Conservation (phyloP, 768 basidiomycete genomes). For the Russula compacta region DNA sequence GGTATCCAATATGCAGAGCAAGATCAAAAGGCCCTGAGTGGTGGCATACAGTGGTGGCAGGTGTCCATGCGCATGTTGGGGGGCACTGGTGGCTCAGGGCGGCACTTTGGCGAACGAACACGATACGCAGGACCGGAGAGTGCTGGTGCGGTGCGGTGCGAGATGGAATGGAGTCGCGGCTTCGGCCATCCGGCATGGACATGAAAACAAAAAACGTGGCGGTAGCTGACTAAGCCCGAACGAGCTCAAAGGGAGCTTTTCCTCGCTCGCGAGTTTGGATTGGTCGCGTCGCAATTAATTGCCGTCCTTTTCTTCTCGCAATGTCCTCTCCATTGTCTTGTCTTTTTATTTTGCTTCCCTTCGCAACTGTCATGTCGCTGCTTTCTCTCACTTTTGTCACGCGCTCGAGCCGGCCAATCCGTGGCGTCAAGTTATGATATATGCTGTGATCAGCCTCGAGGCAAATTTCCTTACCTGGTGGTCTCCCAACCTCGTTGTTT, state of each 20-base stretch:
- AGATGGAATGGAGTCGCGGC: no score
- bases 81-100: no score
- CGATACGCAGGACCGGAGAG: no score
- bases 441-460: constrained; percentile 22
- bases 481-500: constrained; percentile 17
- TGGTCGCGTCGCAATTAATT: not conserved
- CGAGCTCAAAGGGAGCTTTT: not conserved
- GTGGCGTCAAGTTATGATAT: constrained; percentile 15
- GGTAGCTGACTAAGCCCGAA: not conserved
- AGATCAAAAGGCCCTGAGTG: not conserved
- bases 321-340: not conserved
- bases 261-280: no score
- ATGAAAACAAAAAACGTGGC: not conserved
- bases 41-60: not conserved
- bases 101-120: no score
- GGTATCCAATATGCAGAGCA: not conserved
- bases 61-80: not conserved
- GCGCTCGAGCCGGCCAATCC: constrained; percentile 4
- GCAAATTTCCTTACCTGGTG: constrained; percentile 20
- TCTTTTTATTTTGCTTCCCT: not conserved
- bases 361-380: not conserved
- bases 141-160: no score
- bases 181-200: not conserved
- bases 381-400: not conserved
- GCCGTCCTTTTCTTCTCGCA: not conserved